Percentiles rank a stretch among this genome's conserved stretches.
phyloP scores from a whole-genome alignment of 129 eudicot genomes.

The Glebionis coronaria region DNA sequence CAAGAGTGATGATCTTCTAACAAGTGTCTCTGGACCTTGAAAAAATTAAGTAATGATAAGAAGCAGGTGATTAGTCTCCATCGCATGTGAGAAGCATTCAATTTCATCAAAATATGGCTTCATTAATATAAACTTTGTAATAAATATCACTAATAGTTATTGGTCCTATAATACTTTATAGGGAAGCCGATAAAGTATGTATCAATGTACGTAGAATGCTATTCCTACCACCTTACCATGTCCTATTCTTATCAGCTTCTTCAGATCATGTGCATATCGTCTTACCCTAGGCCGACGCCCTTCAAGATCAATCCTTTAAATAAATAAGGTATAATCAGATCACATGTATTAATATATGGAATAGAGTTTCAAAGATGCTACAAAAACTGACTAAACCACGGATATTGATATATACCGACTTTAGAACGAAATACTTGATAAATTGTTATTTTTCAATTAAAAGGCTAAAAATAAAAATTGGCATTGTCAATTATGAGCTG shows the following conservation, averaged over 20 bases:
- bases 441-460: not conserved
- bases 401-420: not conserved
- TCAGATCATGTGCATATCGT: conserved; percentile 74
- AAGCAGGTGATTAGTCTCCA: conserved; percentile 2
- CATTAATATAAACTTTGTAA: not conserved
- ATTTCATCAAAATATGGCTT: not conserved
- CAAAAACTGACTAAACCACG: not conserved
- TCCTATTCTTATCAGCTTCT: conserved; percentile 80
- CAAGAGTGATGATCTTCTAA: conserved; percentile 56
- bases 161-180: not conserved
- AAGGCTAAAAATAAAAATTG: not conserved
- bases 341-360: conserved; percentile 9
- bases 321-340: conserved; percentile 28
- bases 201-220: conserved; percentile 4
- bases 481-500: not conserved
- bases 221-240: conserved; percentile 60
- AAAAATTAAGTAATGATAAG: conserved; percentile 9
- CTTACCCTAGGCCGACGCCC: conserved; percentile 85
- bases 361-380: conserved; percentile 5
- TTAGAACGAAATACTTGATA: not conserved
- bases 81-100: not conserved
- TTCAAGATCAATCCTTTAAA: conserved; percentile 82
- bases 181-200: not conserved
- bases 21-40: conserved; percentile 79
- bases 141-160: not conserved